phyloP scores from a whole-genome alignment of 2,329 filamentous ascomycete genomes.

The Colletotrichum aenigma region DNA sequence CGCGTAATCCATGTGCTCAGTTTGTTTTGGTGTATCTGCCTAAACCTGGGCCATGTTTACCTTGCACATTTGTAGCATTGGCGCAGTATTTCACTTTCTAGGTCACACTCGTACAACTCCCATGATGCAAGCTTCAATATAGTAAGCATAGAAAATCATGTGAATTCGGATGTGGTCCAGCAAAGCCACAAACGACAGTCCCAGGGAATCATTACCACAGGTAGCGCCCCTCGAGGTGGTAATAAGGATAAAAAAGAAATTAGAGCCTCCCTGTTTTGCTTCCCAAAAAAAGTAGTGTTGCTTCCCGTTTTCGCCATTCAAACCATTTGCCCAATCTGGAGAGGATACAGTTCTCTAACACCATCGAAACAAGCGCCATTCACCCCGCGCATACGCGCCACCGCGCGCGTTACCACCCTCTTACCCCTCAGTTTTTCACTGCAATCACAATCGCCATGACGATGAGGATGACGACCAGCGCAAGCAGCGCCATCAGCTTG shows the following conservation, averaged over 20 bases:
- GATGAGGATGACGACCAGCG: constrained; percentile 68
- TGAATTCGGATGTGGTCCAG: neutral
- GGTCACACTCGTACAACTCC: neutral
- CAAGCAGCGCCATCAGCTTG: constrained; percentile 84
- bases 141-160: neutral
- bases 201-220: neutral
- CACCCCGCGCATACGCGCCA: neutral
- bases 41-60: rapidly evolving
- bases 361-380: neutral
- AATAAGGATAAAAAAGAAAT: neutral
- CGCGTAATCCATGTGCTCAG: neutral
- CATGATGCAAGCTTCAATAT: neutral
- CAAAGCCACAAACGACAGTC: constrained; percentile 3
- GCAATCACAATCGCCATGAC: constrained; percentile 60
- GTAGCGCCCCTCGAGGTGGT: neutral
- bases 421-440: constrained; percentile 45
- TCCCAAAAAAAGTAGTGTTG: constrained; percentile 5
- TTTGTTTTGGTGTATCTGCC: neutral
- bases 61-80: neutral
- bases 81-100: neutral
- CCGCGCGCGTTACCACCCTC: neutral
- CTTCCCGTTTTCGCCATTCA: constrained; percentile 15
- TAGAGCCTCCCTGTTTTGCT: constrained; percentile 15
- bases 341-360: neutral
- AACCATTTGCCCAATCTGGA: constrained; percentile 15